Conservation (phyloP, 495 filamentous ascomycete species). For the Schizothecium vesticola region DNA sequence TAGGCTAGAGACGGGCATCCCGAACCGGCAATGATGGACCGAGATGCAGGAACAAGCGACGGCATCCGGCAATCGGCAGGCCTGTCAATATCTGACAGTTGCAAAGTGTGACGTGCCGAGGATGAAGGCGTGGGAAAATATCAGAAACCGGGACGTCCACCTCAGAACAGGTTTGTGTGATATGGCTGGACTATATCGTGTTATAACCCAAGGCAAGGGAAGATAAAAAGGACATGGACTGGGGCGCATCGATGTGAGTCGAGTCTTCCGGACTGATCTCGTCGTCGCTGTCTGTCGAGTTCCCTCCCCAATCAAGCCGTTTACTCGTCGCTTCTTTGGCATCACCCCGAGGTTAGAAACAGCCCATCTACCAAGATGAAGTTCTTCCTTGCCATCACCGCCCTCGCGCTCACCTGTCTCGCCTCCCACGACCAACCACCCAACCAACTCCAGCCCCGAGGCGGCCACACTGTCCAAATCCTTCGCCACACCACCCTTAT, state of each 20-base stretch:
- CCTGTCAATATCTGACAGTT: neutral
- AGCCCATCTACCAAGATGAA: neutral
- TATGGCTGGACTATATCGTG: neutral
- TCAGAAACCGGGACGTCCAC: neutral
- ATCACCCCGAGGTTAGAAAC: neutral
- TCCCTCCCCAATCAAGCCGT: neutral
- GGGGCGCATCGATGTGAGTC: no score
- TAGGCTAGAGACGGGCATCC: neutral
- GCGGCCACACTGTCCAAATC: neutral
- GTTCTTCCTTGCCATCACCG: neutral
- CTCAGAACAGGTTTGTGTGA: neutral
- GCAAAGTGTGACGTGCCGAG: neutral
- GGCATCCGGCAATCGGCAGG: neutral
- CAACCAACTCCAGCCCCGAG: neutral
- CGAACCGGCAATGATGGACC: neutral
- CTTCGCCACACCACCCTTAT: slow-evolving; percentile 1
- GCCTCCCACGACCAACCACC: neutral
- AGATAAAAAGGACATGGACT: neutral
- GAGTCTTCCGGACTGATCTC: no score
- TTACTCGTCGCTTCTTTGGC: neutral
- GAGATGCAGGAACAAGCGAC: neutral
- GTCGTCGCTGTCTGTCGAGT: neutral
- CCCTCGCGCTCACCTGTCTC: neutral
- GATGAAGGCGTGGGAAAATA: neutral
- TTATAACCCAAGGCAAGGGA: neutral